A percentile compares a stretch with the other conserved stretches of the same genome.
Conservation (phyloP, 148 eudicot species). For the Nepenthes mirabilis region DNA sequence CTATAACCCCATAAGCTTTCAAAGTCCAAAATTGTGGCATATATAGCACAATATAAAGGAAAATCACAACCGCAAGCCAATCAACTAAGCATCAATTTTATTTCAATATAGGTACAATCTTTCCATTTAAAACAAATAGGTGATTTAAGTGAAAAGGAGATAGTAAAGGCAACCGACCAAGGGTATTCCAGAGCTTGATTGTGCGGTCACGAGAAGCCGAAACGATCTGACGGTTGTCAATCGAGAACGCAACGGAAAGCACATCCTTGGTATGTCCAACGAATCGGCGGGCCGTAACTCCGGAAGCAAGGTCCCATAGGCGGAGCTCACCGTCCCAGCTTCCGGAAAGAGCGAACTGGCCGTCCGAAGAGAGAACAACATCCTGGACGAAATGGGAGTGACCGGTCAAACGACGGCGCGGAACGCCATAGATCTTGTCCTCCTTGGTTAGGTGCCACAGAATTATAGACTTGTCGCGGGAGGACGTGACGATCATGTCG, state of each 20-base stretch:
- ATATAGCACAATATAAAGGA: no score
- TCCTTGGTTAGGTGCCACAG: constrained; percentile 38
- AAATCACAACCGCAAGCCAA: no score
- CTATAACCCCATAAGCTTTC: no score
- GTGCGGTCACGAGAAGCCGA: constrained; percentile 69
- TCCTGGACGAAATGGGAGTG: constrained; percentile 81
- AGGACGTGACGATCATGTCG: constrained; percentile 42
- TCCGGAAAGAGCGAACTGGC: constrained; percentile 76
- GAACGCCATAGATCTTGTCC: constrained; percentile 37
- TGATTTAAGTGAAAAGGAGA: background rate
- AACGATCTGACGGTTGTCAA: constrained; percentile 88
- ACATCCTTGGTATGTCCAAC: constrained; percentile 86
- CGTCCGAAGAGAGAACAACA: constrained; percentile 74
- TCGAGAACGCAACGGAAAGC: constrained; percentile 73
- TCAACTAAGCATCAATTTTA: background rate
- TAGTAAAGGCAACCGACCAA: constrained; percentile 16
- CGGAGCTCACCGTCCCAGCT: constrained; percentile 89
- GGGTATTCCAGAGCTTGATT: constrained; percentile 90
- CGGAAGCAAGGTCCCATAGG: constrained; percentile 69
- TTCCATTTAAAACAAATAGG: background rate
- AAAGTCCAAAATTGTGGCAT: no score
- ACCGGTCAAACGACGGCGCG: constrained; percentile 62
- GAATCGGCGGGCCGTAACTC: constrained; percentile 68
- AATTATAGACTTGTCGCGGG: constrained; percentile 46
- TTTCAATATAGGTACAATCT: background rate